Percentiles rank a stretch among this genome's conserved stretches.
Evolutionary conservation across 306 rosid species (phyloP).

Genomic region (Urtica urens): DNA sequence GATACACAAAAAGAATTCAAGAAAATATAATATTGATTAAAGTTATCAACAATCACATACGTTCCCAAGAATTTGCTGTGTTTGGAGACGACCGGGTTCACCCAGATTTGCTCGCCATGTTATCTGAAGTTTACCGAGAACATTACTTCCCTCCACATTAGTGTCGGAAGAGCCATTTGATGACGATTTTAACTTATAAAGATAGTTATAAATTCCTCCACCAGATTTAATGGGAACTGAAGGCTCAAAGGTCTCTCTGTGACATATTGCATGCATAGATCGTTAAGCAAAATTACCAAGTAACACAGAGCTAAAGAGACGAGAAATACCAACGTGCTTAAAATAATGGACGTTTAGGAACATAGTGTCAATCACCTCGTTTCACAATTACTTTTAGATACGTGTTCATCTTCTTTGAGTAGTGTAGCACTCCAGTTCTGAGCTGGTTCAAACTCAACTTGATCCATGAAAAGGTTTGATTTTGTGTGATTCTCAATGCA

Average conservation of each 20-base stretch:
- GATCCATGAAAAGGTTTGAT: constrained; percentile 95
- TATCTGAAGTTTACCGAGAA: constrained; percentile 95
- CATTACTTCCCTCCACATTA: constrained; percentile 85
- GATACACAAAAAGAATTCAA: no score
- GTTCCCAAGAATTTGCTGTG: constrained; percentile 92
- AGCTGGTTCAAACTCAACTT: constrained; percentile 96
- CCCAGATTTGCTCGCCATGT: constrained; percentile 99
- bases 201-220: constrained; percentile 91
- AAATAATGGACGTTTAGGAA: constrained; percentile 3
- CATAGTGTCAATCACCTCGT: constrained; percentile 36
- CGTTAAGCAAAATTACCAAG: background rate
- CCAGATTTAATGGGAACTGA: constrained; percentile 74
- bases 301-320: constrained; percentile 2
- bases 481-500: constrained; percentile 97
- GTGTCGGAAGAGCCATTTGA: constrained; percentile 37
- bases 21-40: background rate
- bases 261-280: constrained; percentile 1
- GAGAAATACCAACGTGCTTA: constrained; percentile 2
- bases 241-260: constrained; percentile 59
- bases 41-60: no score
- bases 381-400: constrained; percentile 29
- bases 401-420: constrained; percentile 58
- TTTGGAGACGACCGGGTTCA: constrained; percentile 93
- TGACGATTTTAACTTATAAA: constrained; percentile 61
- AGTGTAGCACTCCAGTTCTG: constrained; percentile 65